phyloP scores from a whole-genome alignment of 164 flowering plant genomes.

The Magnolia officinalis region DNA sequence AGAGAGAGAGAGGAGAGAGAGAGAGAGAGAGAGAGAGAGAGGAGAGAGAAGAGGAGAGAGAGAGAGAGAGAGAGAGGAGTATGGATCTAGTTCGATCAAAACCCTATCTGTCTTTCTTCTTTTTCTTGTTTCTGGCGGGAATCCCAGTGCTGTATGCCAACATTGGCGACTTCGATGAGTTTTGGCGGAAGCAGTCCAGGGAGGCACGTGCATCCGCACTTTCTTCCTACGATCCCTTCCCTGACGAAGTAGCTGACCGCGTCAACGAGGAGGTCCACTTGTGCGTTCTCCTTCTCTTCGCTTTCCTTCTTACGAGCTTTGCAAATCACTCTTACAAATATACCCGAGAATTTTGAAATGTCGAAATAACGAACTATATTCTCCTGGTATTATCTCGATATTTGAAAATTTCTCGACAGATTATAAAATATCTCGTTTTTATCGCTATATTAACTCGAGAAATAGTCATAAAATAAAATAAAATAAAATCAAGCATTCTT shows the following conservation, averaged over 20 bases:
- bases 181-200: constrained; percentile 8
- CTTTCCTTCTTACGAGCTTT: too few species aligned
- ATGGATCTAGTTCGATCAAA: constrained; percentile 1
- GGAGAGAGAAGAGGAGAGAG: too few species aligned
- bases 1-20: background rate
- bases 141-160: background rate
- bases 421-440: too few species aligned
- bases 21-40: background rate
- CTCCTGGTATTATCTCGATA: background rate
- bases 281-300: background rate
- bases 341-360: background rate
- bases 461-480: too few species aligned
- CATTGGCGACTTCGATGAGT: constrained; percentile 11
- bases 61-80: background rate
- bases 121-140: background rate
- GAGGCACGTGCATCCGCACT: constrained; percentile 1
- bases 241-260: constrained; percentile 9
- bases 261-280: constrained; percentile 1
- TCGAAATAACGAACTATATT: background rate
- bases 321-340: background rate
- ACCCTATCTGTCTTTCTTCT: background rate
- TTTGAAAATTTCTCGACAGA: too few species aligned
- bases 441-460: too few species aligned
- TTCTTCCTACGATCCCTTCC: constrained; percentile 9
- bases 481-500: too few species aligned